Evolutionary conservation across 805 yeast genomes (phyloP), one percentile per base, ranked within the genome.

Genomic region (Vanderwaltozyma yarrowii): DNA sequence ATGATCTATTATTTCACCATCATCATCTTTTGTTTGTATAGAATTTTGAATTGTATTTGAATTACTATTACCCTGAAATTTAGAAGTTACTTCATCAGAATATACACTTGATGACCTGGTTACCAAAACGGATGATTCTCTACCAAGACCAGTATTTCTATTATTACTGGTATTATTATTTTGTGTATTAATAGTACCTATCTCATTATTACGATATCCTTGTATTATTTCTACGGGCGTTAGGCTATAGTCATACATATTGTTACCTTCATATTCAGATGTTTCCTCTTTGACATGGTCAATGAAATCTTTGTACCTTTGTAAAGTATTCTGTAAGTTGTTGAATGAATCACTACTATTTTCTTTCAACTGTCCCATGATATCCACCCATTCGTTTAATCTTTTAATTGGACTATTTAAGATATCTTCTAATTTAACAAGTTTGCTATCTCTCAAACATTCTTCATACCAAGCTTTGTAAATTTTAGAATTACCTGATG

Each of bases 381-480:
- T 15, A 1, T 28, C 39, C 4, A 45, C 21, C 56, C 58, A 53
- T 32, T 56, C 57, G 1, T 45, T 26, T 11, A 62, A 30, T 38
- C 69, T 52, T 24, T 46, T 46, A 5, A 58, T 44, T 0, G 71
- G 71, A 27, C 47, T 46, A 13, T 47, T 47, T 16, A 66, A 38
- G 4, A 65, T 44, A 7, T 54, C 51, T 24, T 58, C 58, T n/a
- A 66, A 38, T 19, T 48, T 46, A 37, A 48, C 40, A 30, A 51
- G 47, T 8, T 55, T 54, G 2, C 62, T 46, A 26, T 44, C 41
- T 26, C 40, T 51, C 1, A 60, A 44, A 44, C 69, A 62, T 28
- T 50, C 48, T 17, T 54, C 56, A 12, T 59, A 44, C 71, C 71
- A 66, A 33, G 57, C 30, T 20, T 43, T 33, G 52, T 53, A 45